phyloP scores from a whole-genome alignment of 768 basidiomycete species.

The Trametes maxima region DNA sequence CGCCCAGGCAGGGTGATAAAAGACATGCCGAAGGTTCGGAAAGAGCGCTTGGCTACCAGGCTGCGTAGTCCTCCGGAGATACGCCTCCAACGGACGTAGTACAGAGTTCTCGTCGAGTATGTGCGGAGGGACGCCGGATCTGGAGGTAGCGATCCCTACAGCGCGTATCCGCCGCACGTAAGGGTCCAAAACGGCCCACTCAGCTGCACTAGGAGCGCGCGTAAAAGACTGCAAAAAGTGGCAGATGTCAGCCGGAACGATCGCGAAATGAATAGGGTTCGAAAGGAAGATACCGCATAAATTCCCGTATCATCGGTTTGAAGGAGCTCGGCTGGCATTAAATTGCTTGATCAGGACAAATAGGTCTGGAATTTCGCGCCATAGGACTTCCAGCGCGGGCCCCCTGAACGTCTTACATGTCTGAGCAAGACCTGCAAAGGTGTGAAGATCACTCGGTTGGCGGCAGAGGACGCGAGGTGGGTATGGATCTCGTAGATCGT shows the following conservation, averaged over 20 bases:
- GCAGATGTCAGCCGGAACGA: neutral
- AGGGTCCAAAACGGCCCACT: neutral
- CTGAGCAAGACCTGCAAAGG: slow-evolving; percentile 67
- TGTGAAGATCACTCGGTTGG: slow-evolving; percentile 35
- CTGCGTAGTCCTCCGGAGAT: neutral
- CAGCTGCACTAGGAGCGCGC: neutral
- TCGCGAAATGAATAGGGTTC: neutral
- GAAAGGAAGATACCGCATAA: neutral
- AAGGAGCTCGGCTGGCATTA: neutral
- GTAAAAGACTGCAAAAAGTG: neutral
- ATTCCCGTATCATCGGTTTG: neutral
- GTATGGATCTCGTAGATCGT: neutral
- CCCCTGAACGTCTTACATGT: slow-evolving; percentile 74
- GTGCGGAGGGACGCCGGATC: neutral
- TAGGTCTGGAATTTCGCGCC: slow-evolving; percentile 51
- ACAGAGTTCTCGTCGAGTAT: neutral
- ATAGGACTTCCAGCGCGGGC: slow-evolving; percentile 65
- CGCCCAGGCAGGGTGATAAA: neutral
- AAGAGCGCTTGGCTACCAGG: neutral
- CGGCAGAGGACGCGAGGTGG: neutral
- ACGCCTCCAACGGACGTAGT: neutral
- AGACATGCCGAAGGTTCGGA: neutral
- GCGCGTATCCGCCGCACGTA: neutral
- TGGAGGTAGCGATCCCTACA: neutral
- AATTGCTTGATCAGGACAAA: neutral